These are phyloP conservation scores for Blastocladiella britannica DNA, from an alignment of 192 early-diverging fungal genomes.

Conservation along the genomic window DNA sequence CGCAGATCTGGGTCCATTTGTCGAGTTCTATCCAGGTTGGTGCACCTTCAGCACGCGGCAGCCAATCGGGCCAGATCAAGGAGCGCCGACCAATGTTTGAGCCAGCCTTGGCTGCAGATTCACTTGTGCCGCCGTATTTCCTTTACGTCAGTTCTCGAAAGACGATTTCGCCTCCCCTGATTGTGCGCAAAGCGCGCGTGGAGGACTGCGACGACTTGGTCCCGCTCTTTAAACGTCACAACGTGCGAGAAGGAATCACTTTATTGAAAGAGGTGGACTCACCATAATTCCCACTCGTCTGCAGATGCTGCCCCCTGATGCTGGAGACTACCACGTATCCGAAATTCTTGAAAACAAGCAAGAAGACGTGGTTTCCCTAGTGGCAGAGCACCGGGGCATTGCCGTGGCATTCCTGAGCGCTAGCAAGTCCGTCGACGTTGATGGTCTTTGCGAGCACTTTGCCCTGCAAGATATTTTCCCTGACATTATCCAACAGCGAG, in stretches of 20 bases:
- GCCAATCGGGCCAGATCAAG: too few species aligned
- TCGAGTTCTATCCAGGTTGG: too few species aligned
- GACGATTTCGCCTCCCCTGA: slow-evolving; percentile 17
- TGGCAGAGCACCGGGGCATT: neutral
- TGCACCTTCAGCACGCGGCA: too few species aligned
- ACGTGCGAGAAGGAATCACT: slow-evolving; percentile 14
- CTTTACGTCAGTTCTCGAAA: too few species aligned
- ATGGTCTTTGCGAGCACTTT: neutral
- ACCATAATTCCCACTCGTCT: neutral
- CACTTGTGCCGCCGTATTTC: slow-evolving; percentile 19
- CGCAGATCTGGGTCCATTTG: too few species aligned
- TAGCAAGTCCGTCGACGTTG: neutral
- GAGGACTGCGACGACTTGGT: slow-evolving; percentile 37
- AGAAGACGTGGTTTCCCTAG: slow-evolving; percentile 16
- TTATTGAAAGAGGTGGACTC: too few species aligned
- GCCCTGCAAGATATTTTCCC: too few species aligned
- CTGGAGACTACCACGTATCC: slow-evolving; percentile 19
- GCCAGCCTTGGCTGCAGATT: too few species aligned
- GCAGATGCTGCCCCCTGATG: slow-evolving; percentile 5
- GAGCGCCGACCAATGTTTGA: too few species aligned
- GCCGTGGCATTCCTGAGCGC: neutral
- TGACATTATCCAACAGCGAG: too few species aligned
- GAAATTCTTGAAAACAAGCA: slow-evolving; percentile 18
- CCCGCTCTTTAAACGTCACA: slow-evolving; percentile 26
- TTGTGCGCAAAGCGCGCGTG: slow-evolving; percentile 21